phyloP scores from a whole-genome alignment of 2,329 filamentous ascomycete species.

The Lojkania enalia region DNA sequence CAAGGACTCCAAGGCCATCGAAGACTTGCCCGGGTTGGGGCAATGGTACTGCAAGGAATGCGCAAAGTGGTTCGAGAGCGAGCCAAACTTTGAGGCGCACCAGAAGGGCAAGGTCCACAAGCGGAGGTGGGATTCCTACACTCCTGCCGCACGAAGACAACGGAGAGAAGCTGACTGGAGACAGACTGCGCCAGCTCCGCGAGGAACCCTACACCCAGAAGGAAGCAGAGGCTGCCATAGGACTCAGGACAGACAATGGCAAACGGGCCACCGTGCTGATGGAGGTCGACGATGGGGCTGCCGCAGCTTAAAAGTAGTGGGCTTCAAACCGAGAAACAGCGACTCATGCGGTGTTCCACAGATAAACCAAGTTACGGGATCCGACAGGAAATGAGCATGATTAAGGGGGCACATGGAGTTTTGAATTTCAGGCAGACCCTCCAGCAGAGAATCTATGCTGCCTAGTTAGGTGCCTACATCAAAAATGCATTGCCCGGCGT shows the following conservation, averaged over 20 bases:
- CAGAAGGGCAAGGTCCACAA: slow-evolving; percentile 90
- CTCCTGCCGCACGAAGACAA: not conserved
- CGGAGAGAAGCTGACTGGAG: slow-evolving; percentile 14
- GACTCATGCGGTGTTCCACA: no score
- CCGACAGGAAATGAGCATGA: slow-evolving; percentile 9
- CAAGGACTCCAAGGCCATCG: slow-evolving; percentile 75
- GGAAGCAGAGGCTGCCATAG: slow-evolving; percentile 79
- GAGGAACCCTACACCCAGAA: slow-evolving; percentile 87
- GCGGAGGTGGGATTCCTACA: slow-evolving; percentile 71
- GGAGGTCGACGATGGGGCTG: slow-evolving; percentile 36
- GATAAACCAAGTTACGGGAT: not conserved
- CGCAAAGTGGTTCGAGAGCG: slow-evolving; percentile 93
- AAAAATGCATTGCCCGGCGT: slow-evolving; percentile 38
- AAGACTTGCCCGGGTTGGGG: slow-evolving; percentile 87
- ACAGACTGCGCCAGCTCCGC: slow-evolving; percentile 76
- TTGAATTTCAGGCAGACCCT: not conserved
- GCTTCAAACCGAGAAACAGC: no score
- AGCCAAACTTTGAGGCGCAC: slow-evolving; percentile 74
- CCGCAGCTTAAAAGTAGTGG: not conserved
- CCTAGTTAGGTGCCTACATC: slow-evolving; percentile 15
- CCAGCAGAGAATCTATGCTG: slow-evolving; percentile 2
- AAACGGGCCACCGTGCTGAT: slow-evolving; percentile 39
- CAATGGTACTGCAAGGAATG: slow-evolving; percentile 89
- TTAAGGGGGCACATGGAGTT: no score
- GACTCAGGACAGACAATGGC: slow-evolving; percentile 71